Evolutionary conservation across 768 basidiomycete genomes (phyloP).

Genomic region (Psilocybe cyanescens): DNA sequence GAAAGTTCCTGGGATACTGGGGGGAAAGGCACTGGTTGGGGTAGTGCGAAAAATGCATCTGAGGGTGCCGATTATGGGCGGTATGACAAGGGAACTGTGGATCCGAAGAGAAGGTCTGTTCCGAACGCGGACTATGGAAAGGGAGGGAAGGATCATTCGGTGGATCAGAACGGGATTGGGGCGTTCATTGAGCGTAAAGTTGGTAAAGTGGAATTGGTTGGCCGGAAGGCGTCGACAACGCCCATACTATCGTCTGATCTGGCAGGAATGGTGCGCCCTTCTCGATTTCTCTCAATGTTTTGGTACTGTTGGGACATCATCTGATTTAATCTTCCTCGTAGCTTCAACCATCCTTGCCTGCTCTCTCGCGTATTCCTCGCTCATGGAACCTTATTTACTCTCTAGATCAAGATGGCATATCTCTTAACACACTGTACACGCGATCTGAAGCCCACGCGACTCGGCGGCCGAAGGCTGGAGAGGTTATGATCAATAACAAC

Average conservation of each 20-base stretch:
- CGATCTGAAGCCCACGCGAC: conserved; percentile 51
- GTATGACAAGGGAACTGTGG: not conserved
- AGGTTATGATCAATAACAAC: conserved; percentile 27
- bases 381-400: conserved; percentile 86
- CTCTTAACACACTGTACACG: conserved; percentile 84
- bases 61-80: not conserved
- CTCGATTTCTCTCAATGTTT: not conserved
- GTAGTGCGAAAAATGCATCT: not conserved
- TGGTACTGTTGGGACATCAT: not conserved
- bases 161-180: conserved; percentile 29
- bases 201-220: conserved; percentile 52
- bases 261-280: conserved; percentile 60
- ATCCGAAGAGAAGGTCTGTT: not conserved
- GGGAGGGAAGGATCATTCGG: conserved; percentile 5
- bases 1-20: not conserved
- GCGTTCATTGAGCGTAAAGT: conserved; percentile 55
- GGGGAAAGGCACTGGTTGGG: not conserved
- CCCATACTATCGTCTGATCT: conserved; percentile 55
- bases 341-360: conserved; percentile 76
- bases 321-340: conserved; percentile 27
- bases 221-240: conserved; percentile 57
- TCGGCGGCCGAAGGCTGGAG: conserved; percentile 31
- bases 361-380: conserved; percentile 69
- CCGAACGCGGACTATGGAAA: not conserved
- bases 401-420: conserved; percentile 94